Percentiles rank a stretch among this genome's conserved stretches.
Evolutionary conservation across 2,329 filamentous ascomycete species (phyloP).

Genomic region (Pseudocercospora pini-densiflorae): DNA sequence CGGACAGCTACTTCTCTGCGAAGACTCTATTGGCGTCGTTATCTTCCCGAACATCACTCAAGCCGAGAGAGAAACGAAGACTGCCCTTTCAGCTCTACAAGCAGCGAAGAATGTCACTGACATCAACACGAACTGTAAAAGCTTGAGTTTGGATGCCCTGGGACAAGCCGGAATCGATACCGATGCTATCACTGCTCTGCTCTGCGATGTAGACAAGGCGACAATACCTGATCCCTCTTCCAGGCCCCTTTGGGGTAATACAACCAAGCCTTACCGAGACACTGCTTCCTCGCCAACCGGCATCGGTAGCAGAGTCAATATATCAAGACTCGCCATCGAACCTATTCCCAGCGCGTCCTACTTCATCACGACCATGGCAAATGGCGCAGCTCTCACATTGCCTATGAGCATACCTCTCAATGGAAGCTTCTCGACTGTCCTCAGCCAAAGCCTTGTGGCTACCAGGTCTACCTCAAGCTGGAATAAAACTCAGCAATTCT

Average conservation of each 20-base stretch:
- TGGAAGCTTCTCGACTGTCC: neutral
- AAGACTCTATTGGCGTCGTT: neutral
- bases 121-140: neutral
- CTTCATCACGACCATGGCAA: neutral
- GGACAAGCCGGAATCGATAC: conserved; percentile 8
- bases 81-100: neutral
- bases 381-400: neutral
- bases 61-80: neutral
- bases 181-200: neutral
- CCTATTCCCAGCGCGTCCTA: neutral
- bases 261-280: neutral
- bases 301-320: neutral
- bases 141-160: neutral
- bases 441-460: neutral
- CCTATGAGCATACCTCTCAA: neutral
- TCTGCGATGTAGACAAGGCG: neutral
- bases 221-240: neutral
- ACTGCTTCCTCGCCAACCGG: neutral
- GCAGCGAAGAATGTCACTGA: neutral
- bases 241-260: neutral
- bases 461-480: neutral
- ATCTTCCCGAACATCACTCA: conserved; percentile 11
- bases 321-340: neutral
- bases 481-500: neutral
- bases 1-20: conserved; percentile 6